Base-by-base conservation (phyloP, 768 basidiomycete genomes). In the Tricholoma furcatifolium region DNA sequence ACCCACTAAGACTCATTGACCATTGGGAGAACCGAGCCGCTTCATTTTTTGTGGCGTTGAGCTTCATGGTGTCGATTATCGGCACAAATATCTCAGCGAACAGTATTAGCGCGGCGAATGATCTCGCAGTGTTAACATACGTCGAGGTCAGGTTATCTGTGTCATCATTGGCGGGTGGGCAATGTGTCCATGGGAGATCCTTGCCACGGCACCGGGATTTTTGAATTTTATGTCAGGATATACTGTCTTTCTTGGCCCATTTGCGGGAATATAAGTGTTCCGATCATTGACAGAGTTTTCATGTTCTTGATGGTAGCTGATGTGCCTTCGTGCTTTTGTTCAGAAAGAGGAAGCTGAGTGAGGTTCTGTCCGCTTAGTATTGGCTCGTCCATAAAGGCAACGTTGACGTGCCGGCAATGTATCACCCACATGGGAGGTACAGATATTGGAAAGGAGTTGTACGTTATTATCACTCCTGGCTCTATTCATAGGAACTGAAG, bases 141-240 rank as follows among this genome's bases (percentile, higher is more conserved):
- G 81, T 47, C 77, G 93, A 9, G 93, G 93, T 1, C 85, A 85
- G 62, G 68, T 90, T 54, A 72, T 95, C 31, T 93, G 90, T 57
- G 88, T 90, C 0, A 49, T 94, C 43, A 63, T 95, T 5, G 91
- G 92, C 3, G 90, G 90, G 0, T 95, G 93, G 92, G 83, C 78
- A 0, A 67, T 91, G n/a, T 84, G 82, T 56, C 91, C 92, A 3
- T 95, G 92, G 93, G 83, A 92, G 68, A 91, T 95, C 49, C 73
- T 94, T 30, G 74, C 75, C 3, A 77, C 73, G 20, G 89, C 87
- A 0, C 73, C 81, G 30, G 82, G 82, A 1, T 91, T 92, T 69
- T 64, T 92, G 61, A 72, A 74, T 12, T 92, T 93, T 69, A 87
- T 92, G 84, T 80, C 77, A 20, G 91, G 89, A 2, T 94, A 93